phyloP scores from a whole-genome alignment of 371 early-diverging fungal species.

The Mortierella sp. region DNA sequence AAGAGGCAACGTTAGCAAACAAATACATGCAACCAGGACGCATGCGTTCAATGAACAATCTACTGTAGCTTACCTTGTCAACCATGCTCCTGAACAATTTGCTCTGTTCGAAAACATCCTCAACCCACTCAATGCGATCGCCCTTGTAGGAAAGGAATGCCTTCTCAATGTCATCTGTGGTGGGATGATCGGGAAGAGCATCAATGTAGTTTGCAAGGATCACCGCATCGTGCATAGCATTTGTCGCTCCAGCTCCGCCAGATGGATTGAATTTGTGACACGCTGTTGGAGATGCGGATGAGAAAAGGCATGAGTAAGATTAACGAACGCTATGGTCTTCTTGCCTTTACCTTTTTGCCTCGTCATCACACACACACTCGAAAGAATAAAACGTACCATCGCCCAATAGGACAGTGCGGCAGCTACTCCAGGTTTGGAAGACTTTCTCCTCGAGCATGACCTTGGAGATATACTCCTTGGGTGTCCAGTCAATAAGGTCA shows the following conservation, averaged over 20 bases:
- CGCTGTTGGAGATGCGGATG: background rate
- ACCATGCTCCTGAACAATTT: slow-evolving; percentile 3
- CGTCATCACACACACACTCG: too few relatives aligned
- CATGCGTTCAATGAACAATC: too few relatives aligned
- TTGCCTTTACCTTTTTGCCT: too few relatives aligned
- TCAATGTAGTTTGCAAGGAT: slow-evolving; percentile 20
- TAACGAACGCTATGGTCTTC: background rate
- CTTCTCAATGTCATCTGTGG: slow-evolving; percentile 1
- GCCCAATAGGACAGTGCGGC: slow-evolving; percentile 32
- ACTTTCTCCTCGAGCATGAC: slow-evolving; percentile 40
- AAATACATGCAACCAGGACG: too few relatives aligned
- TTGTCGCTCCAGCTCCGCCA: slow-evolving; percentile 25
- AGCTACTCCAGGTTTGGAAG: slow-evolving; percentile 34
- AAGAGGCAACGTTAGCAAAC: too few relatives aligned
- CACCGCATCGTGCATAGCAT: slow-evolving; percentile 28
- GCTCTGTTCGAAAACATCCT: slow-evolving; percentile 14
- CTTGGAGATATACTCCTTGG: slow-evolving; percentile 29
- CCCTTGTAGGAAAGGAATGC: slow-evolving; percentile 10
- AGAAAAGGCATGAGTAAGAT: too few relatives aligned
- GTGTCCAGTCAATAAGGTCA: slow-evolving; percentile 23
- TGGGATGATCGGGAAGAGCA: slow-evolving; percentile 1
- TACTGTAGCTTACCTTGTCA: background rate
- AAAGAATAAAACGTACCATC: slow-evolving; percentile 15
- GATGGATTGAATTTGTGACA: slow-evolving; percentile 29
- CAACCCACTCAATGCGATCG: background rate